Percentiles rank a stretch among this genome's conserved stretches.
These are phyloP conservation scores for Coemansia sp. DNA, from an alignment of 192 early-diverging fungal genomes.

Conservation along the genomic window DNA sequence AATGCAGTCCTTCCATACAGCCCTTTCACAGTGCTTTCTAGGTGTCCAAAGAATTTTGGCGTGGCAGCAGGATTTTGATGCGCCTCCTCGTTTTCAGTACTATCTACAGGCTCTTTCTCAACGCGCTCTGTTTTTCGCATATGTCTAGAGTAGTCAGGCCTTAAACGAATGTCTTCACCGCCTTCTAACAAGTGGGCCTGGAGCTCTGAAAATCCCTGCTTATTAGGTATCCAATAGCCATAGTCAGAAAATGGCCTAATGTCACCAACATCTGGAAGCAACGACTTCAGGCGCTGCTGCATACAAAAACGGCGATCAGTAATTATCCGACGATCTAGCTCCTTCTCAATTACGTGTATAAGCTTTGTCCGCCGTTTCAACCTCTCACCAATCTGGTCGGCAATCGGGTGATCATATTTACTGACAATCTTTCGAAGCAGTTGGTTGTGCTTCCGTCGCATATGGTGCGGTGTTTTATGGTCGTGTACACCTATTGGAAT, in stretches of 20 bases:
- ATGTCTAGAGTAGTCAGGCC: neutral
- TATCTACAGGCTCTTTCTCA: neutral
- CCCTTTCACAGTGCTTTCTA: neutral
- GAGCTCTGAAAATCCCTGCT: neutral
- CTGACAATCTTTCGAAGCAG: neutral
- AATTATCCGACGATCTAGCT: constrained; percentile 22
- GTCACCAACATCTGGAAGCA: constrained; percentile 4
- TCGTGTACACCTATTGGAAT: neutral
- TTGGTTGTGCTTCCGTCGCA: constrained; percentile 11
- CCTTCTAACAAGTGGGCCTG: neutral
- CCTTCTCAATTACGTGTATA: constrained; percentile 21
- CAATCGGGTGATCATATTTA: neutral
- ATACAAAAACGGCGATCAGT: constrained; percentile 19
- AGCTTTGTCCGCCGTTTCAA: constrained; percentile 14
- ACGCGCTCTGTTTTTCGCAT: neutral
- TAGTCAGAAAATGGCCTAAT: constrained; percentile 15
- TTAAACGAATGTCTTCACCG: neutral
- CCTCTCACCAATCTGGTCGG: neutral
- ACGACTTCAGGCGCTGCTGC: constrained; percentile 2
- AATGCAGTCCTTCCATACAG: constrained; percentile 23
- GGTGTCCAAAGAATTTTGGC: neutral
- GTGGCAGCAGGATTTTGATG: neutral
- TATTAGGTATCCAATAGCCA: constrained; percentile 29
- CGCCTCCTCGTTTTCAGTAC: neutral
- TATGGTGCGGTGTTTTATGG: neutral